Evolutionary conservation across 805 yeast species (phyloP).

Genomic region (Torulaspora indica): DNA sequence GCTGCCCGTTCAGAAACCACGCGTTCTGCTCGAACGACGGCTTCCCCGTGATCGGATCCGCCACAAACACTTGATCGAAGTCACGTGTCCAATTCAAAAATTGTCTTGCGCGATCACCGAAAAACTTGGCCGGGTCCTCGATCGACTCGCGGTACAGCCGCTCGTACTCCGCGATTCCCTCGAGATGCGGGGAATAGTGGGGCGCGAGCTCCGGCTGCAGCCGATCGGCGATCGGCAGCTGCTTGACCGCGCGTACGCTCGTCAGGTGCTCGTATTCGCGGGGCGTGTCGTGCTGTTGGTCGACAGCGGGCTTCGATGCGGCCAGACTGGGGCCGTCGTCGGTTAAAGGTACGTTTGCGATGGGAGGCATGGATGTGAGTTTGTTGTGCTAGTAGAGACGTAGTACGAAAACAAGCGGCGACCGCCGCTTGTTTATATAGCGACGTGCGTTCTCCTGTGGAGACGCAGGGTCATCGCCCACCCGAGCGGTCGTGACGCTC

Average conservation of each 20-base stretch:
- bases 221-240: slow-evolving; percentile 22
- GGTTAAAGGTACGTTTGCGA: background rate
- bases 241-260: slow-evolving; percentile 22
- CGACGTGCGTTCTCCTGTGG: background rate
- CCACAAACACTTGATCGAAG: slow-evolving; percentile 49
- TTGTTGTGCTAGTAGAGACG: too few relatives aligned
- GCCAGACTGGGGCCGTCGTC: background rate
- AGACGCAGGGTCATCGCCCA: background rate
- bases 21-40: slow-evolving; percentile 48
- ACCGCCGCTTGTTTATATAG: background rate
- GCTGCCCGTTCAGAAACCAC: slow-evolving; percentile 76
- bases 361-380: background rate
- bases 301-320: background rate
- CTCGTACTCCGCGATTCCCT: slow-evolving; percentile 62
- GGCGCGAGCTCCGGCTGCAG: slow-evolving; percentile 17
- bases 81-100: slow-evolving; percentile 76
- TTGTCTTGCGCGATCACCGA: slow-evolving; percentile 69
- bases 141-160: slow-evolving; percentile 69
- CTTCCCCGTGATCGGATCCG: slow-evolving; percentile 37
- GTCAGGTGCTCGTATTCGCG: slow-evolving; percentile 32
- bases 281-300: slow-evolving; percentile 6
- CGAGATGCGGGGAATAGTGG: slow-evolving; percentile 51
- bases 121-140: slow-evolving; percentile 72
- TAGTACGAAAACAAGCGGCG: too few relatives aligned
- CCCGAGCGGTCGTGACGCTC: background rate